Base-by-base conservation (phyloP, 2,329 filamentous ascomycete species). In the Curvularia verruculosa region DNA sequence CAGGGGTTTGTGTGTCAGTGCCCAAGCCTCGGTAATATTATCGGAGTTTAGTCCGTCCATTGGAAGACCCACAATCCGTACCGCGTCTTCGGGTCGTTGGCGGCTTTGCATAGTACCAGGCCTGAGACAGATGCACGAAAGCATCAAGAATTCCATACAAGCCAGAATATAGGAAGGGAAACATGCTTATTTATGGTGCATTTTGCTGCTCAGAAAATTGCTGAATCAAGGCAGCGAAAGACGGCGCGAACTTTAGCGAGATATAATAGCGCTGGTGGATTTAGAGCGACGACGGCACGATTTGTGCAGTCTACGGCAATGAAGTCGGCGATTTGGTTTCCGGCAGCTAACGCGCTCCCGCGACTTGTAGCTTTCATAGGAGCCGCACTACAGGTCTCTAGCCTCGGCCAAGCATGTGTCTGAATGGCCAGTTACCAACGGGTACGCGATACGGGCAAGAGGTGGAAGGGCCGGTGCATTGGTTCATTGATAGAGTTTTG, bases 11-110 rank as follows among this genome's bases (percentile, higher is more conserved):
- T 37, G 24, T 49, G 26, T 24, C 39, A 43, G 21, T 46, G 45
- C 58, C 62, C 49, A 49, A 49, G 53, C 53, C 60, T 64, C 66
- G 64, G 61, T 54, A 61, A 45, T 49, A 36, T 21, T 62, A 56
- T 61, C 59, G 56, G 61, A 45, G 58, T 36, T 23, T 50, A 43
- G 52, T 46, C 63, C 61, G 48, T 40, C 53, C 59, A 64, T 40
- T 36, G 41, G 43, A 45, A 56, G 59, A 53, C 29, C 43, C 48
- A 55, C 40, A 39, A 31, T 57, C 52, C 46, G 54, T 49, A 48
- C 63, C 66, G 61, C 43, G 45, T 46, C 43, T 36, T 49, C 56
- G 64, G 60, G 55, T 61, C 54, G 26, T 26, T 40, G 40, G 44
- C 43, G 52, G 24, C 48, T 15, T 45, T 52, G 49, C 45, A 52